A percentile compares a stretch with the other conserved stretches of the same genome.
These are phyloP conservation scores for Neoboletus subvelutipes DNA, from an alignment of 768 basidiomycete genomes.

Conservation along the genomic window DNA sequence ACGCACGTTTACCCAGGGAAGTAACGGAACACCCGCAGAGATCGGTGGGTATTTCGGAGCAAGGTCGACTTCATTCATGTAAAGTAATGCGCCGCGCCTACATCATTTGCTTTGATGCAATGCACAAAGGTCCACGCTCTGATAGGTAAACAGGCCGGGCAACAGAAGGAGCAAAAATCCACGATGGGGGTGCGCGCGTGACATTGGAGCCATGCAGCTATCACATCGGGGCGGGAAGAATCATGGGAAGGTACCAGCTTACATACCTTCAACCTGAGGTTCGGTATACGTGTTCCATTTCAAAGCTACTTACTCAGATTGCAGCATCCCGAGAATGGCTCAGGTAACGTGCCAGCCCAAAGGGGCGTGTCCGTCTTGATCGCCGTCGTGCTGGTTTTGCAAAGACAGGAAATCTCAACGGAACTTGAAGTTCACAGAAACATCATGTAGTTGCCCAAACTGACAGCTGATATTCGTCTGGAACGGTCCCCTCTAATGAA, in stretches of 20 bases:
- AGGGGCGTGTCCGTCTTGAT: slow-evolving; percentile 27
- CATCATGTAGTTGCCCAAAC: background rate
- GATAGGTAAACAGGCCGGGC: background rate
- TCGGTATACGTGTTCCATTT: slow-evolving; percentile 12
- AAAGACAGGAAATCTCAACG: slow-evolving; percentile 7
- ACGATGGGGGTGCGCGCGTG: background rate
- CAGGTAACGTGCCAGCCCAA: slow-evolving; percentile 14
- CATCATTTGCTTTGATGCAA: background rate
- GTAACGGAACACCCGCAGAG: slow-evolving; percentile 4
- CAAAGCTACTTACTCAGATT: background rate
- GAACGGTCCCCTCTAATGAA: background rate
- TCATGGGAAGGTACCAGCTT: slow-evolving; percentile 2
- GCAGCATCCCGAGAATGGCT: background rate
- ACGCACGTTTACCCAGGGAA: slow-evolving; percentile 2
- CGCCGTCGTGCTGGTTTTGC: slow-evolving; percentile 17
- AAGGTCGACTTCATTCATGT: background rate
- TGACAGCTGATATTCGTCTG: background rate
- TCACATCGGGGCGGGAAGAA: slow-evolving; percentile 22
- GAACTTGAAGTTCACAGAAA: slow-evolving; percentile 4
- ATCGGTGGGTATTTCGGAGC: slow-evolving; percentile 7
- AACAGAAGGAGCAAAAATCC: background rate
- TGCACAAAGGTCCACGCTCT: background rate
- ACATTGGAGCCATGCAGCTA: slow-evolving; percentile 9
- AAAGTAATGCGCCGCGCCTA: slow-evolving; percentile 1
- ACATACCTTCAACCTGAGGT: slow-evolving; percentile 14